Evolutionary conservation across 495 filamentous ascomycete genomes (phyloP), one percentile per base, ranked within the genome.

Genomic region (Oleoguttula mirabilis): DNA sequence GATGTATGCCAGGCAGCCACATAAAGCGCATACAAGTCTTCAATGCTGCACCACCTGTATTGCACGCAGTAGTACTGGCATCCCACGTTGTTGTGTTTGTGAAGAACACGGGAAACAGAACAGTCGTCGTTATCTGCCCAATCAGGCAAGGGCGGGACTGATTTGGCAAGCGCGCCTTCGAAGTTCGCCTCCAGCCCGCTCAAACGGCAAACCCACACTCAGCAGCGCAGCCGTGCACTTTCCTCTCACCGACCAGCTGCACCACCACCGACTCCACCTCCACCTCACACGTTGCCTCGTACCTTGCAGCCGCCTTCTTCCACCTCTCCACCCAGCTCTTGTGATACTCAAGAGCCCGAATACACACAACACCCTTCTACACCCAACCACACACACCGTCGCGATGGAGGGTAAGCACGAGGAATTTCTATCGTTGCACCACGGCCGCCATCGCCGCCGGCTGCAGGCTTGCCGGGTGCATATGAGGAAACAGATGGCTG

Each of bases 321-420:
- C 46, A 43, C 46, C 36, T 42, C 41, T 43, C 51, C 51, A 46
- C 3, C 21, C 2, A 14, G 43, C 41, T 31, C 21, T 40, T 46
- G 45, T 54, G 47, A 38, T 35, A 49, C 47, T 30, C 42, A 55
- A 50, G 4, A 32, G 4, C 45, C 38, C 47, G n/a, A n/a, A n/a
- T n/a, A n/a, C n/a, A n/a, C n/a, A n/a, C n/a, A n/a, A n/a, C n/a
- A n/a, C n/a, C n/a, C n/a, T n/a, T n/a, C n/a, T n/a, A n/a, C n/a
- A n/a, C 52, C 45, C 51, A 42, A 55, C 47, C 44, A 37, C 51
- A 48, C 40, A 63, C 65, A 57, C 59, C 55, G 62, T 67, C 71
- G 71, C 63, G 66, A 87, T 87, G 82, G 82, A 87, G 73, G 82
- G 82, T 87, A 72, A 71, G 77, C 71, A 48, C 51, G 33, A 22